phyloP scores from a whole-genome alignment of 192 early-diverging fungal genomes.

The Coemansia sp. region DNA sequence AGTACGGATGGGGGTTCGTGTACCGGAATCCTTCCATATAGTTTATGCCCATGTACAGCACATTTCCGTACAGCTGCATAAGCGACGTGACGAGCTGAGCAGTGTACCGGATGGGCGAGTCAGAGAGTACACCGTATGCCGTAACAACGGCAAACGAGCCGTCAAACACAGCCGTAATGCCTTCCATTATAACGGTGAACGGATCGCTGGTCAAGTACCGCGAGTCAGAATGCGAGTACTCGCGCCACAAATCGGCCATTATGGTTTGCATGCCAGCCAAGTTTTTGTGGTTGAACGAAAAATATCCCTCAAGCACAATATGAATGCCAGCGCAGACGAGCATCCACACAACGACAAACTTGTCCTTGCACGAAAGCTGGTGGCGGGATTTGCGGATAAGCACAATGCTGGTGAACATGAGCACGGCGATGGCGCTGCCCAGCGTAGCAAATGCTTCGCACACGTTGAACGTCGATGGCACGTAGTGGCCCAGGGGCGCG shows the following conservation, averaged over 20 bases:
- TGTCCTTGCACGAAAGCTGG: constrained; percentile 38
- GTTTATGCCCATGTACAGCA: constrained; percentile 78
- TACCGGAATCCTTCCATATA: constrained; percentile 65
- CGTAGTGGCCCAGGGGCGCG: constrained; percentile 39
- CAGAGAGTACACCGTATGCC: constrained; percentile 56
- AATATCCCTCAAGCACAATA: constrained; percentile 83
- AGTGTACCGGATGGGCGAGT: constrained; percentile 58
- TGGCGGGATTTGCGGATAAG: constrained; percentile 28
- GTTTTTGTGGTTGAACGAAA: constrained; percentile 64
- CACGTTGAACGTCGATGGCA: constrained; percentile 37
- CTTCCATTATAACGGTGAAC: constrained; percentile 83
- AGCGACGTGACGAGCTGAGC: constrained; percentile 63
- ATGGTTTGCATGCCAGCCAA: constrained; percentile 67
- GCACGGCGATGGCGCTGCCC: constrained; percentile 18
- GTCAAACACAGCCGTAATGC: constrained; percentile 75
- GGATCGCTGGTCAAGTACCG: constrained; percentile 82
- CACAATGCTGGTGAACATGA: constrained; percentile 19
- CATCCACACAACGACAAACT: constrained; percentile 78
- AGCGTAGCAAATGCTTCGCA: constrained; percentile 33
- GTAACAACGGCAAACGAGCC: constrained; percentile 65
- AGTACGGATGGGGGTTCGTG: constrained; percentile 72
- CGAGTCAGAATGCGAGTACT: constrained; percentile 86
- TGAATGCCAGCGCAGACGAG: constrained; percentile 80
- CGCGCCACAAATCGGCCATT: constrained; percentile 84
- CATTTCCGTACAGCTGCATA: constrained; percentile 78